Evolutionary conservation across 345 rosid species (phyloP), one percentile per base, ranked within the genome.

Genomic region (Populus tremula): DNA sequence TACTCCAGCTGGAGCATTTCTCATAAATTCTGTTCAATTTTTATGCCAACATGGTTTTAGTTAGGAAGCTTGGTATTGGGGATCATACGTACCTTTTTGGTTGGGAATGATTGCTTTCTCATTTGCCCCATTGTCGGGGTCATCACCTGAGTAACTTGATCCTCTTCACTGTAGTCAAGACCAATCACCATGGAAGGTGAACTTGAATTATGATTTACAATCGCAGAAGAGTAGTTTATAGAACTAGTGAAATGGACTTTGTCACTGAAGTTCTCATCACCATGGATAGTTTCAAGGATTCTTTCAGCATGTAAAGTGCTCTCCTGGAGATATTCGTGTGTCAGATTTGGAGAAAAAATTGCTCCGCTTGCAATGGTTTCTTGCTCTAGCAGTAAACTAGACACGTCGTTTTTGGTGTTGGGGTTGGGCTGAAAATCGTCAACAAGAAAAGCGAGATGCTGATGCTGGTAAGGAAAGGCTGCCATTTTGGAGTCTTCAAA

Each of bases 381-480:
- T 47, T 47, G 17, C 50, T 47, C 17, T 3, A 14, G 50, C 50
- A 47, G 50, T 4, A 14, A 47, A 47, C 50, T 3, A 13, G 50
- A 47, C 5, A 12, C 50, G 50, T 47, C 50, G 50, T 47, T 47
- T 47, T 3, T 29, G 29, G 35, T 33, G 53, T 33, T 50, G 18
- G 23, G 33, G 33, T 72, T 2, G 59, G 18, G 5, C 8, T 39
- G 49, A 8, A 29, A 69, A 62, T 9, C 38, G 18, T n/a, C n/a
- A 31, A 10, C 77, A 75, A 75, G 25, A 64, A 4, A 14, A 54
- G 71, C 62, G 25, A 61, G 77, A 38, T 39, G 70, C 14, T 59
- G 63, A n/a, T n/a, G 63, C 29, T n/a, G 64, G 64, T 23, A 59
- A 75, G 63, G n/a, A 68, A 68, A 68, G n/a, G 10, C 71, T n/a